Evolutionary conservation across 495 filamentous ascomycete species (phyloP).

Genomic region (Cercophora sp.): DNA sequence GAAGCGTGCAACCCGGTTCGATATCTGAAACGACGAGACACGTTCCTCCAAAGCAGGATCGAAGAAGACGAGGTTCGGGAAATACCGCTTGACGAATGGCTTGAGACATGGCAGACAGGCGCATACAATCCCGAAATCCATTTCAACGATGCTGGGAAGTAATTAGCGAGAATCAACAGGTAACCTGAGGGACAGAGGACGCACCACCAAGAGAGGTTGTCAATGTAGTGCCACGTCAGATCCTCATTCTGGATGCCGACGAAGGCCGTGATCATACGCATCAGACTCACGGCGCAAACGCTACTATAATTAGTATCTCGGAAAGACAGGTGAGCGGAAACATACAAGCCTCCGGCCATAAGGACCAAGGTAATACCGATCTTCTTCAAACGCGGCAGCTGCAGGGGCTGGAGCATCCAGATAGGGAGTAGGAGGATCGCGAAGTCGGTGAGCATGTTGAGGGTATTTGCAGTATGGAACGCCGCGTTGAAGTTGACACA

Average conservation of each 20-base stretch:
- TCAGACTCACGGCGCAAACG: conserved; percentile 22
- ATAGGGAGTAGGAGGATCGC: conserved; percentile 22
- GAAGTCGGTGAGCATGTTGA: conserved; percentile 24
- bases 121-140: conserved; percentile 25
- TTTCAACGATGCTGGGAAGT: conserved; percentile 18
- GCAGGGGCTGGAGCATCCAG: conserved; percentile 21
- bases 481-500: conserved; percentile 15
- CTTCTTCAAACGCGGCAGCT: conserved; percentile 16
- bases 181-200: neutral
- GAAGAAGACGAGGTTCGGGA: conserved; percentile 3
- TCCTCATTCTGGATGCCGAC: conserved; percentile 12
- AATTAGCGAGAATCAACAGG: neutral
- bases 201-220: conserved; percentile 28
- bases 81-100: conserved; percentile 17
- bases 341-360: conserved; percentile 31
- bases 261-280: conserved; percentile 16
- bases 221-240: conserved; percentile 20
- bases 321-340: neutral
- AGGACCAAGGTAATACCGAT: conserved; percentile 23
- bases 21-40: no score
- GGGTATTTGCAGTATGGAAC: conserved; percentile 13
- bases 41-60: no score
- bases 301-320: neutral
- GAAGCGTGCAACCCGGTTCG: no score
- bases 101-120: conserved; percentile 24